Conservation (phyloP, 2,329 filamentous ascomycete genomes). For the Bertia moriformis region DNA sequence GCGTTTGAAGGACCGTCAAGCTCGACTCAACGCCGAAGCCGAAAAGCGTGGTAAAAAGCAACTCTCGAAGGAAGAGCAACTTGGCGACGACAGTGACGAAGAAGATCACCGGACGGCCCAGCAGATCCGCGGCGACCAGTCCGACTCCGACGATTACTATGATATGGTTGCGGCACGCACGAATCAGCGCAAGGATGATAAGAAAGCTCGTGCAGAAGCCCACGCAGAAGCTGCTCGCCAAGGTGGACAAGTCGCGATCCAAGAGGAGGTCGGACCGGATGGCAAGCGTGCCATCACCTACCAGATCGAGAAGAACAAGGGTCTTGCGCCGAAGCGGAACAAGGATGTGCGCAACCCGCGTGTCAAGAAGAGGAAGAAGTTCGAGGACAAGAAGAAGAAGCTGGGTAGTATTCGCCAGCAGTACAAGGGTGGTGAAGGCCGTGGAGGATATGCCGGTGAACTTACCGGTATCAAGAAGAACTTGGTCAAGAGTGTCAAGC, state of each 20-base stretch:
- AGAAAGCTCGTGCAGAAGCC: slow-evolving; percentile 40
- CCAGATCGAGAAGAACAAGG: slow-evolving; percentile 95
- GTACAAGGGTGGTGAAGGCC: slow-evolving; percentile 74
- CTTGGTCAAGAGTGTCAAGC: slow-evolving; percentile 81
- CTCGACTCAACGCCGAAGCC: slow-evolving; percentile 75
- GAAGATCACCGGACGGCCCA: not conserved
- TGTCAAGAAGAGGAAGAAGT: slow-evolving; percentile 97
- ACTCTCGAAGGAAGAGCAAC: slow-evolving; percentile 46
- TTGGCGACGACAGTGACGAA: slow-evolving; percentile 39
- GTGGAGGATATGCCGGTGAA: slow-evolving; percentile 80
- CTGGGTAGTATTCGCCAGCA: slow-evolving; percentile 70
- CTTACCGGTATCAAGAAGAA: slow-evolving; percentile 89
- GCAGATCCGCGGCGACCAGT: not conserved
- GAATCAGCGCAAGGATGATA: slow-evolving; percentile 62
- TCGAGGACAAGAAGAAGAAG: slow-evolving; percentile 95
- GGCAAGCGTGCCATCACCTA: slow-evolving; percentile 89
- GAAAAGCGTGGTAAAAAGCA: slow-evolving; percentile 63
- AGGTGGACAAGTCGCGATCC: slow-evolving; percentile 41
- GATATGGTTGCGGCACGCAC: slow-evolving; percentile 64
- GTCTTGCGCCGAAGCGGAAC: slow-evolving; percentile 72
- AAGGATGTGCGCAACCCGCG: slow-evolving; percentile 91
- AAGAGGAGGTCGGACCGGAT: slow-evolving; percentile 60
- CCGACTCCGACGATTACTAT: slow-evolving; percentile 60
- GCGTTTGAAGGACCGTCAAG: slow-evolving; percentile 71
- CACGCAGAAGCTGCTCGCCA: slow-evolving; percentile 47